Base-by-base conservation (phyloP, 805 yeast species). In the Candida railenensis region DNA sequence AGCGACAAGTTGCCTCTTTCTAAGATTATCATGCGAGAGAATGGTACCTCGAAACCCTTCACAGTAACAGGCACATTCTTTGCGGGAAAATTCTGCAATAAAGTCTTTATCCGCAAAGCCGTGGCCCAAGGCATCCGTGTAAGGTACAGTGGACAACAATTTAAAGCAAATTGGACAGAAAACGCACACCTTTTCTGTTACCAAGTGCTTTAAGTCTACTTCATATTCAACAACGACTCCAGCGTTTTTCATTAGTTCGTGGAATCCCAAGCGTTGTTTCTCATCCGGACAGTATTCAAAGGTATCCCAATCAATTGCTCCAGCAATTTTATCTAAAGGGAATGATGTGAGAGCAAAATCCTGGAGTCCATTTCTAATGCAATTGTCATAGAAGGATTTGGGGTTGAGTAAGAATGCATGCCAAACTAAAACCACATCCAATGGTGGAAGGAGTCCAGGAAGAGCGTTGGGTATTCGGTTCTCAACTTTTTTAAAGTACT, bases 351-450 rank as follows among this genome's bases (percentile, higher is more conserved):
- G 34, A 11, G 44, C 48, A 34, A 55, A 53, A 8, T 42, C 34
- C 5, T 34, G 34, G 19, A 55, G 48, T 18, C 45, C 44, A 34
- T 47, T 48, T 37, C 54, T 45, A 1, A 39, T 41, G 14, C 53
- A 51, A 16, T 37, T 45, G 38, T 51, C 57, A 42, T 48, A 54
- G 39, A 34, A 52, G 16, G 54, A 22, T 30, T 45, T 44, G 9
- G 61, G 60, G 30, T 54, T 57, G 32, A 57, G 45, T 37, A 53
- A 42, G 45, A 58, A 55, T 14, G 57, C 40, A 48, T 58, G 61
- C 63, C 63, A 58, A 4, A 57, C 60, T 46, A 58, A 43, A 4
- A 57, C 19, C n/a, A 58, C 49, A 49, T 58, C 63, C 16, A 58
- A 39, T 18, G 63, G 61, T 12, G 63, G 63, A n/a, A 49, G 18